These are phyloP conservation scores for Prillingera fragicola DNA, from an alignment of 1,284 basidiomycete species.

Conservation along the genomic window DNA sequence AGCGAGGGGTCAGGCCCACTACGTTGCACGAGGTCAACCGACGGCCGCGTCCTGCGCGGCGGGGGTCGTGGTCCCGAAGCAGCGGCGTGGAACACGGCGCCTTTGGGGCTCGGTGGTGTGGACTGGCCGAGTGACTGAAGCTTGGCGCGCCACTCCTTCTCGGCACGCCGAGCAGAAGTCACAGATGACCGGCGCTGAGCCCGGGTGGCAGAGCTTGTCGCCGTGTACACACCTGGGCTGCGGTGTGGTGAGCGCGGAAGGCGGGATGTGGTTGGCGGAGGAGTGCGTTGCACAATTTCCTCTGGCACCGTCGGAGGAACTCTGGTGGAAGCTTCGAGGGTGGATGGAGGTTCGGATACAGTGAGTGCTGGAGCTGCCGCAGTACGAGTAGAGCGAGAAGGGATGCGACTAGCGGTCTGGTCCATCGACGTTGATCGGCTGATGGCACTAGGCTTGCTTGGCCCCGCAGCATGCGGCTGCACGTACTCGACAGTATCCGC, in stretches of 20 bases:
- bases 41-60: slow-evolving; percentile 2
- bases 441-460: not conserved
- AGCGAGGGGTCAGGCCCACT: not conserved
- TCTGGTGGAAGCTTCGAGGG: too few species aligned
- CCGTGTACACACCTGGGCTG: not conserved
- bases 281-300: too few species aligned
- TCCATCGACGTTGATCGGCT: too few species aligned
- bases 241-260: too few species aligned
- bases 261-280: too few species aligned
- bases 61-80: slow-evolving; percentile 4
- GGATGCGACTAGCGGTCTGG: too few species aligned
- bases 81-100: too few species aligned
- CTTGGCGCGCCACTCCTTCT: slow-evolving; percentile 36
- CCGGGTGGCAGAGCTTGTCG: not conserved
- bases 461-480: not conserved
- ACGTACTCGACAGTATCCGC: not conserved
- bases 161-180: slow-evolving; percentile 16
- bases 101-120: not conserved
- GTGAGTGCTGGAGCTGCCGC: too few species aligned
- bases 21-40: not conserved
- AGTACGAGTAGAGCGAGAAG: too few species aligned
- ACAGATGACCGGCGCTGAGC: not conserved
- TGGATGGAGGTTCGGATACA: too few species aligned
- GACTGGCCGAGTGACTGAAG: slow-evolving; percentile 22
- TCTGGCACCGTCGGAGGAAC: too few species aligned